phyloP scores from a whole-genome alignment of 2,329 filamentous ascomycete genomes.

The Tricladium varicosporioides region DNA sequence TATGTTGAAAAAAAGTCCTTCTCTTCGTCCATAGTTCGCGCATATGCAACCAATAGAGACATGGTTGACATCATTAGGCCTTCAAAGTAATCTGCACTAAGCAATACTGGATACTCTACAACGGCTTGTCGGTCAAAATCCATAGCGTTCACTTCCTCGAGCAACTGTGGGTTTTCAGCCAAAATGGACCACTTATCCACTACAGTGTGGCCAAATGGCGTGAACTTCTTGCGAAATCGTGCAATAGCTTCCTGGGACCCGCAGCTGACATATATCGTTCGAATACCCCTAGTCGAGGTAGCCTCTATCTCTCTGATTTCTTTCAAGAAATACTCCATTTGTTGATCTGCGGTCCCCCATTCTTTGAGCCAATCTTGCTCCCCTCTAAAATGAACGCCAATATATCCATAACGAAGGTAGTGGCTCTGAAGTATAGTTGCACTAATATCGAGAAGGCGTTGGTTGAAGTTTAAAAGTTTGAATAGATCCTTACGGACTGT shows the following conservation, averaged over 20 bases:
- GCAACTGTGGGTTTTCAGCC: constrained; percentile 3
- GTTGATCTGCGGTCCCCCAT: constrained; percentile 16
- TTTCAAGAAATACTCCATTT: constrained; percentile 21
- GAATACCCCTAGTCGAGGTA: background rate
- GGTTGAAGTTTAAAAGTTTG: constrained; percentile 21
- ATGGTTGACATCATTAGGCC: constrained; percentile 24
- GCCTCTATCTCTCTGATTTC: constrained; percentile 5
- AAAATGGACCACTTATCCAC: constrained; percentile 22
- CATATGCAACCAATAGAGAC: constrained; percentile 23
- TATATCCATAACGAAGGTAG: constrained; percentile 18
- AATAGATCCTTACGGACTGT: constrained; percentile 24
- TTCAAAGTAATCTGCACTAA: constrained; percentile 20
- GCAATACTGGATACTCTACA: constrained; percentile 23
- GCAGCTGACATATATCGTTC: constrained; percentile 26
- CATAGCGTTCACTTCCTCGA: constrained; percentile 12
- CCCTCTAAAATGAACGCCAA: constrained; percentile 26
- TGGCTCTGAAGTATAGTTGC: constrained; percentile 11
- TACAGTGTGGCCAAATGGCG: constrained; percentile 18
- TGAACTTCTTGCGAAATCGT: constrained; percentile 14
- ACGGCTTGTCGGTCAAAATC: constrained; percentile 24
- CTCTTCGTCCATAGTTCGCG: constrained; percentile 16
- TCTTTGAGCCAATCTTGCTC: constrained; percentile 23
- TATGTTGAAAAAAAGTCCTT: constrained; percentile 20
- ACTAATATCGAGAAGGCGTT: constrained; percentile 15
- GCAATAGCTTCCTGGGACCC: constrained; percentile 19